A percentile compares a stretch with the other conserved stretches of the same genome.
Conservation (phyloP, 73 alveolate genomes). For the Paramecium sonneborni region DNA sequence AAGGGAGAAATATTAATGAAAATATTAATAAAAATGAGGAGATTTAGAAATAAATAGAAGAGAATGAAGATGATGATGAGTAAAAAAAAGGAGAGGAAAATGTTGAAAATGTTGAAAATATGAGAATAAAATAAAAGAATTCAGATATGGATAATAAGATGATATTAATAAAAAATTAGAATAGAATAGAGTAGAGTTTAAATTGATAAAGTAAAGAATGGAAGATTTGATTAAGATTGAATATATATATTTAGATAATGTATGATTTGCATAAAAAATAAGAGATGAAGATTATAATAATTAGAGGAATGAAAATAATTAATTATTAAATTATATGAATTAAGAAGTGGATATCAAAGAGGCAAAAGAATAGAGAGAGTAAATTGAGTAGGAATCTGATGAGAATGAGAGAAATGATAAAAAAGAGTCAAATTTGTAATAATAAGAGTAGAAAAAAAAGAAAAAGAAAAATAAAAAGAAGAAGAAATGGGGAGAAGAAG, state of each 20-base stretch:
- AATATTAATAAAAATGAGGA: not conserved
- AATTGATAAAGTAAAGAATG: not conserved
- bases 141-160: not conserved
- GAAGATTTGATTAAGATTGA: not conserved
- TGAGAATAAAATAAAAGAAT: not conserved
- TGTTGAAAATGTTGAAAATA: not conserved
- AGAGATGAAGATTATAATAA: not conserved
- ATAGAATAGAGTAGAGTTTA: not conserved
- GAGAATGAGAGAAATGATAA: not conserved
- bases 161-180: not conserved
- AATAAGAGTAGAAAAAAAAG: not conserved
- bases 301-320: not conserved
- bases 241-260: not conserved
- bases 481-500: conserved; percentile 59
- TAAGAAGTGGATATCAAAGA: not conserved
- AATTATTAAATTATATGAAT: not conserved
- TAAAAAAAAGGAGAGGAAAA: not conserved
- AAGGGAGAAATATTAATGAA: not conserved
- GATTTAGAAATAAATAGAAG: not conserved
- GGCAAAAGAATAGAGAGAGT: not conserved
- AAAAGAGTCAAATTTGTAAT: not conserved
- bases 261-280: not conserved
- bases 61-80: not conserved
- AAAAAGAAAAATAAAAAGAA: conserved; percentile 40
- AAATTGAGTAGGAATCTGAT: not conserved